phyloP scores from a whole-genome alignment of 306 rosid genomes.

The Hippophae gyantsensis region DNA sequence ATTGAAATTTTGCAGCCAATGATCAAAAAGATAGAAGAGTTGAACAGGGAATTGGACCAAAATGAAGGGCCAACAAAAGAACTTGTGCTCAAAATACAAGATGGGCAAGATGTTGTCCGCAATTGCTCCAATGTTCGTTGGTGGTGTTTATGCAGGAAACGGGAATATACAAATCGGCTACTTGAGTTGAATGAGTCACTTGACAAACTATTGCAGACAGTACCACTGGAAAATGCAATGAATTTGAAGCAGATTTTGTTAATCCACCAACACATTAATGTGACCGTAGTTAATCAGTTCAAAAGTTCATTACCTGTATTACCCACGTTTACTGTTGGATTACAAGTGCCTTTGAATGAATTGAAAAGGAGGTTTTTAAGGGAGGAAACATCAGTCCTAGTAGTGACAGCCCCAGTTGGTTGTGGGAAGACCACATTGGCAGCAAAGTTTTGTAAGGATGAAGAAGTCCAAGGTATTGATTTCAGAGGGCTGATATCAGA shows the following conservation, averaged over 20 bases:
- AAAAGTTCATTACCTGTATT: too few species aligned
- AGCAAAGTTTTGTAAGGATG: background rate
- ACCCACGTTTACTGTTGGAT: conserved; percentile 33
- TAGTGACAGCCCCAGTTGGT: background rate
- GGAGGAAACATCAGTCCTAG: background rate
- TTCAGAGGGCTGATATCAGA: background rate
- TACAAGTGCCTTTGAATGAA: conserved; percentile 36
- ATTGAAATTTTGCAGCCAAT: background rate
- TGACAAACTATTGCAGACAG: background rate
- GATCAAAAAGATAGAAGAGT: background rate
- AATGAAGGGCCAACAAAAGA: background rate
- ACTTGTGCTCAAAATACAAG: background rate
- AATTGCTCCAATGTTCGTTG: conserved; percentile 6
- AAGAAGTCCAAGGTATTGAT: background rate
- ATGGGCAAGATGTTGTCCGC: background rate
- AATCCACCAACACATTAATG: background rate
- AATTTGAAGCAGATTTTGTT: background rate
- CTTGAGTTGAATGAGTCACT: background rate
- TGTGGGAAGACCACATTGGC: background rate
- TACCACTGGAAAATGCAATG: background rate
- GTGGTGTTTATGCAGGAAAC: background rate
- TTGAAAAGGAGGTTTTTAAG: conserved; percentile 23
- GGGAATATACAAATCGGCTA: background rate
- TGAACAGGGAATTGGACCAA: background rate
- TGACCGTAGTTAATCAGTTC: conserved; percentile 11